phyloP scores from a whole-genome alignment of 257 asterid genomes.

The Solanum gandarillasii region DNA sequence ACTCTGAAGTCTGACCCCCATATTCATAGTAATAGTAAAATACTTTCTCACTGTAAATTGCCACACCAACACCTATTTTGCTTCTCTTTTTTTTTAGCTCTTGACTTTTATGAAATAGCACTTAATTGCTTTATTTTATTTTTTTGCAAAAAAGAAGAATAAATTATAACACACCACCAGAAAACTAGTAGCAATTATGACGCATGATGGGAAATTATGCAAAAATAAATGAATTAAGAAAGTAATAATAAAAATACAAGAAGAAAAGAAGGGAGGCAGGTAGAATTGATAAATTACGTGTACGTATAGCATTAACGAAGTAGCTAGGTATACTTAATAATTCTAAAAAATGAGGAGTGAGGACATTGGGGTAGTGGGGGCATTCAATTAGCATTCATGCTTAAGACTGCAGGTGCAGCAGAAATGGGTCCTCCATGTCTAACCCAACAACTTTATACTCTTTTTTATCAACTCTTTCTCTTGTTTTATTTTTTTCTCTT shows the following conservation, averaged over 20 bases:
- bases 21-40: neutral
- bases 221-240: neutral
- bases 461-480: neutral
- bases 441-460: neutral
- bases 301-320: neutral
- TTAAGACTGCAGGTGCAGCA: neutral
- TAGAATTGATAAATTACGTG: neutral
- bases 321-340: neutral
- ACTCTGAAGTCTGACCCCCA: neutral
- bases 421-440: neutral
- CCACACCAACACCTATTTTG: neutral
- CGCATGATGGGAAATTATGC: conserved; percentile 3
- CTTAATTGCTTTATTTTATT: neutral
- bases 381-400: neutral
- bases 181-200: conserved; percentile 1
- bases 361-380: neutral
- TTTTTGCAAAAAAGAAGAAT: neutral
- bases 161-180: neutral
- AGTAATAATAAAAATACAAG: neutral
- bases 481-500: neutral
- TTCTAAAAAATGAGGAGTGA: neutral
- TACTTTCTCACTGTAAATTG: neutral
- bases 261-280: neutral
- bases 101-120: neutral
- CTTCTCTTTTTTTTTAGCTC: neutral